Evolutionary conservation across 2,329 filamentous ascomycete genomes (phyloP).

Genomic region (Alternaria sp.): DNA sequence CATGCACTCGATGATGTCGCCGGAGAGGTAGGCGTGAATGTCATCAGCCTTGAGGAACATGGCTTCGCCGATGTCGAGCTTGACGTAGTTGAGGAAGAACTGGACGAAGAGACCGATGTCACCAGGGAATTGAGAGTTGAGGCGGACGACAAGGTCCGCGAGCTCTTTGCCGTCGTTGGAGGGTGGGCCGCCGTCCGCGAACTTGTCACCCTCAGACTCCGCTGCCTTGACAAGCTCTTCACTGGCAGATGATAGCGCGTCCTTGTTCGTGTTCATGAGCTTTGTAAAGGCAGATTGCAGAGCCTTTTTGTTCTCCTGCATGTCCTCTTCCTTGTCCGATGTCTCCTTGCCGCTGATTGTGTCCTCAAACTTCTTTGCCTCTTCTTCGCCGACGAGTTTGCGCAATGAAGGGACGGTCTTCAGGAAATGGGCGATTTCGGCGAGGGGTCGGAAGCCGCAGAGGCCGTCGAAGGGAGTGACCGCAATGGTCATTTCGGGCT

Average conservation of each 20-base stretch:
- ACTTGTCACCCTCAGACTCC: conserved; percentile 69
- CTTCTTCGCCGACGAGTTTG: conserved; percentile 56
- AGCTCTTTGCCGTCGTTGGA: conserved; percentile 73
- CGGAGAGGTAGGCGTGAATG: conserved; percentile 92
- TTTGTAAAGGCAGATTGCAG: conserved; percentile 77
- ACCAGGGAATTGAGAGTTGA: conserved; percentile 80
- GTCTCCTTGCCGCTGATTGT: conserved; percentile 60
- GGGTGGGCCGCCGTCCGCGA: conserved; percentile 74
- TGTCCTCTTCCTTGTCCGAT: conserved; percentile 53
- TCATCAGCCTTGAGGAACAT: conserved; percentile 97
- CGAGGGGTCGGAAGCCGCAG: conserved; percentile 89
- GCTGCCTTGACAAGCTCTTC: conserved; percentile 75
- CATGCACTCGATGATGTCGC: conserved; percentile 99
- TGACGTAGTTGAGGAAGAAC: conserved; percentile 97
- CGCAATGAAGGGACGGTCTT: conserved; percentile 63
- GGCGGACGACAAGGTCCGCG: conserved; percentile 75
- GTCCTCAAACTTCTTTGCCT: conserved; percentile 53
- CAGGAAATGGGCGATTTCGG: conserved; percentile 86
- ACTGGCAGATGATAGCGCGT: conserved; percentile 68
- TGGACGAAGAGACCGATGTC: conserved; percentile 95
- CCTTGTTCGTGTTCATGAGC: conserved; percentile 78
- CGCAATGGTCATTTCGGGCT: conserved; percentile 99
- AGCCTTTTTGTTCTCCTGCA: conserved; percentile 72
- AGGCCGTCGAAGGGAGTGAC: conserved; percentile 95
- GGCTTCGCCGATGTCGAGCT: conserved; percentile 84